Evolutionary conservation across 2,329 filamentous ascomycete genomes (phyloP).

Genomic region (Emmonsiellopsis sp.): DNA sequence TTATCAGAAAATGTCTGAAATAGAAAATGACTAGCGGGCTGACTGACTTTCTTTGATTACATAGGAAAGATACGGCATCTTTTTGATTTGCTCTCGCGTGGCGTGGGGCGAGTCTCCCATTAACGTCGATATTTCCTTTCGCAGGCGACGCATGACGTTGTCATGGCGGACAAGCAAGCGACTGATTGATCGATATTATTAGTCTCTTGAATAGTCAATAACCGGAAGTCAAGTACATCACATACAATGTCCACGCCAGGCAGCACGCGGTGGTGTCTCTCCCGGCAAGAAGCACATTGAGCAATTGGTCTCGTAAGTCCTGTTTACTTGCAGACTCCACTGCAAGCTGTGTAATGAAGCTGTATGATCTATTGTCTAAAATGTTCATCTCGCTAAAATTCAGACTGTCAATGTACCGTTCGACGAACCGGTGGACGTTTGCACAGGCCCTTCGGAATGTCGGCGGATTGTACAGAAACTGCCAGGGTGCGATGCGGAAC

Average conservation of each 20-base stretch:
- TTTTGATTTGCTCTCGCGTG: conserved; percentile 19
- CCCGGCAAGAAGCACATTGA: conserved; percentile 21
- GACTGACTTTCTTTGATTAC: conserved; percentile 37
- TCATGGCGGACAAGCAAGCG: conserved; percentile 17
- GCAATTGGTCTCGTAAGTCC: conserved; percentile 22
- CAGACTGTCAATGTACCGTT: conserved; percentile 12
- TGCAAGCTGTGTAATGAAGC: conserved; percentile 6
- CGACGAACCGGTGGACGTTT: conserved; percentile 15
- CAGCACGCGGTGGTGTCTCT: conserved; percentile 23
- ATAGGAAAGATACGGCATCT: conserved; percentile 40
- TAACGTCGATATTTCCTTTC: conserved; percentile 12
- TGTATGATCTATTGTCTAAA: conserved; percentile 1
- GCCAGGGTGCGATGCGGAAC: conserved; percentile 21
- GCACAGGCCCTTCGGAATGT: conserved; percentile 21
- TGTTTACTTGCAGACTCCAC: conserved; percentile 7
- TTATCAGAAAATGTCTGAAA: neutral
- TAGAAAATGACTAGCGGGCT: neutral
- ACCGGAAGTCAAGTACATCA: conserved; percentile 10
- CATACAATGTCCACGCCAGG: conserved; percentile 21
- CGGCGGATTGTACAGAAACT: conserved; percentile 21
- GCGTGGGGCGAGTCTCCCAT: conserved; percentile 10
- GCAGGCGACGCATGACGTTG: conserved; percentile 10
- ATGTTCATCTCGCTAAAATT: conserved; percentile 2
- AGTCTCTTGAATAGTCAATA: neutral
- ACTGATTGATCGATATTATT: conserved; percentile 6